Base-by-base conservation (phyloP, 2,329 filamentous ascomycete genomes). In the Magnaporthiopsis poae region DNA sequence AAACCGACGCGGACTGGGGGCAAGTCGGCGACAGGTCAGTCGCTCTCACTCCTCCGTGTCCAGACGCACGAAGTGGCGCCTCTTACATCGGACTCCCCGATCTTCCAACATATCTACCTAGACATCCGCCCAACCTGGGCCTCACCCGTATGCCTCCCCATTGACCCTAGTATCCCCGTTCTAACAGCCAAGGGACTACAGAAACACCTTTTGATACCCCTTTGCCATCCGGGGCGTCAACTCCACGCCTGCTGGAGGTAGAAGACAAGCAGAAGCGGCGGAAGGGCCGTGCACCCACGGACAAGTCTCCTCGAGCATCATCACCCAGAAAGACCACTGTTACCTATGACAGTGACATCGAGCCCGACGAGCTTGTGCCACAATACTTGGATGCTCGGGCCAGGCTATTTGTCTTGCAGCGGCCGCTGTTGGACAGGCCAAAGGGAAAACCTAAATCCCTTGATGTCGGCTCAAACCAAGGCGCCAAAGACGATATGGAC, bases 381-480 rank as follows among this genome's bases (percentile, higher is more conserved):
- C 85, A 87, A 68, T 98, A 94, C 76, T 72, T 99, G 27, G 86
- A 88, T 21, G 85, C 91, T 25, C 93, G 92, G 76, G 80, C 84
- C 65, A 88, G 81, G 69, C 80, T 89, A n/a, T 90, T 88, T 75
- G 81, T 82, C 62, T 75, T 88, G 21, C 83, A 88, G 69, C 82
- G 86, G 27, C 80, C 83, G 27, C 75, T 79, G 66, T 82, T 82
- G 69, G 79, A 80, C 68, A 74, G 68, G 25, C 79, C 78, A 69
- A 80, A 73, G 68, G 71, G 75, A 59, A 81, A 79, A 70, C 69
- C 69, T 8, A 65, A 68, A 79, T 74, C 69, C 56, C 36, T 64
- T 12, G 15, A 52, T 3, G 29, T 56, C 2, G 25, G 62, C 5
- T 25, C 64, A 2, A 52, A 31, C 2, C 62, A 62, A 27, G 56